These are phyloP conservation scores for Pseudocercospora crystallina DNA, from an alignment of 2,329 filamentous ascomycete species.

Conservation along the genomic window DNA sequence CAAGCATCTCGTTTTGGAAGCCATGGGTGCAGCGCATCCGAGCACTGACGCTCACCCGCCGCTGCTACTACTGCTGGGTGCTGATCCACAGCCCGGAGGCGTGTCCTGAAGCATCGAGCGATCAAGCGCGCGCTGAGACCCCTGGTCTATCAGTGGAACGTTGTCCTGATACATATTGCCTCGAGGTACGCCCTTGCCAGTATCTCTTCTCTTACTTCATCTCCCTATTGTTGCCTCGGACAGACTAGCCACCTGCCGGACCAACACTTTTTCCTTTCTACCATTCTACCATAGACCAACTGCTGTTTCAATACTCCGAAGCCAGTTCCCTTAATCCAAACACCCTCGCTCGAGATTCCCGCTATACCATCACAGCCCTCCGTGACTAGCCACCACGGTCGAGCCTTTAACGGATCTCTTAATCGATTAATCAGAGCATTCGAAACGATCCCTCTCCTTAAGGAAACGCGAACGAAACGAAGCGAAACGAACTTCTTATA, in stretches of 20 bases:
- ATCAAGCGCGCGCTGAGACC: slow-evolving; percentile 22
- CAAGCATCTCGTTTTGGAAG: slow-evolving; percentile 26
- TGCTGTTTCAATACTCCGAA: slow-evolving; percentile 1
- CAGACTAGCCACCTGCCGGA: slow-evolving; percentile 38
- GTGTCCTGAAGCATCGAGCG: slow-evolving; percentile 24
- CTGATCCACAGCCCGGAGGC: slow-evolving; percentile 24
- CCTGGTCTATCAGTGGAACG: slow-evolving; percentile 24
- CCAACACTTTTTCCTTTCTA: slow-evolving; percentile 24
- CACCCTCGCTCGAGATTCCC: slow-evolving; percentile 7
- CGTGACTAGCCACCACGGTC: slow-evolving; percentile 38
- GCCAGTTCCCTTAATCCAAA: slow-evolving; percentile 12
- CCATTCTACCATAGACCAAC: slow-evolving; percentile 12
- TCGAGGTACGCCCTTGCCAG: slow-evolving; percentile 10
- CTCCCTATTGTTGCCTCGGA: slow-evolving; percentile 17
- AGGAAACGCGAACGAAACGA: background rate
- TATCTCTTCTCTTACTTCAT: slow-evolving; percentile 8
- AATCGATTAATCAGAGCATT: background rate
- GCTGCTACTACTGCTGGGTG: slow-evolving; percentile 2
- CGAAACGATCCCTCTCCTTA: too few relatives aligned
- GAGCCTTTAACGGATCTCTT: slow-evolving; percentile 5
- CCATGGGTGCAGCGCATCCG: slow-evolving; percentile 22
- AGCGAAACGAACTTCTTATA: background rate
- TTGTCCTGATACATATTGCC: slow-evolving; percentile 27
- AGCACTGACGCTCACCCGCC: slow-evolving; percentile 20
- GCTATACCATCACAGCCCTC: slow-evolving; percentile 18